These are phyloP conservation scores for Prunus yedoensis DNA, from an alignment of 331 rosid genomes.

Conservation along the genomic window DNA sequence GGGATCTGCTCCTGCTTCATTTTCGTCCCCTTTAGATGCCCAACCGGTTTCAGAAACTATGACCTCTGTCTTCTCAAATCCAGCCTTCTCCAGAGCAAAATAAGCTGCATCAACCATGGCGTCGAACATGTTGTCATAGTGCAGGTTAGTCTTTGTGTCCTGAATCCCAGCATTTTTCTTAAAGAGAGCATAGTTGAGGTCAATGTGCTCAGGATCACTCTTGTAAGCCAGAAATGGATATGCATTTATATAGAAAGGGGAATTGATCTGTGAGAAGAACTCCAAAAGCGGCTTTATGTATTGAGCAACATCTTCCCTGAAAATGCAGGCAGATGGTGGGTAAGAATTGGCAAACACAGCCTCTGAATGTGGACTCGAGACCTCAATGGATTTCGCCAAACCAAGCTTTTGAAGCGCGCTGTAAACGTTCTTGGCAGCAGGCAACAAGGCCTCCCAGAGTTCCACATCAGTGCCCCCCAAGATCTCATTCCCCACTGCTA, in stretches of 20 bases:
- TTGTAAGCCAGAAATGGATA: slow-evolving; percentile 94
- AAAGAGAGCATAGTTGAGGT: slow-evolving; percentile 75
- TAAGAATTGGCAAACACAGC: slow-evolving; percentile 80
- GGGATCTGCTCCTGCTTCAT: slow-evolving; percentile 64
- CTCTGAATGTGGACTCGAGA: slow-evolving; percentile 88
- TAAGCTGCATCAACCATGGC: slow-evolving; percentile 87
- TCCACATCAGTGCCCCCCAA: slow-evolving; percentile 51
- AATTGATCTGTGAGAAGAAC: slow-evolving; percentile 64
- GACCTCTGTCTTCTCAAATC: slow-evolving; percentile 66
- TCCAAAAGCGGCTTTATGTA: slow-evolving; percentile 75
- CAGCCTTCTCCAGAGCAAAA: slow-evolving; percentile 75
- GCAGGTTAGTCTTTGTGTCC: slow-evolving; percentile 75
- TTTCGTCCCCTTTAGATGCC: slow-evolving; percentile 75
- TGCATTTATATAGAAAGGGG: slow-evolving; percentile 89
- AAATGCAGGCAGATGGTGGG: slow-evolving; percentile 85
- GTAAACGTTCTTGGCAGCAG: slow-evolving; percentile 71
- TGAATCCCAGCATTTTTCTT: slow-evolving; percentile 54
- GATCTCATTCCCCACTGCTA: slow-evolving; percentile 82
- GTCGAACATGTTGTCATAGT: slow-evolving; percentile 81
- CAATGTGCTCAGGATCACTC: slow-evolving; percentile 75
- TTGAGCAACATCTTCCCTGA: slow-evolving; percentile 56
- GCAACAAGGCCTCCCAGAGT: slow-evolving; percentile 67
- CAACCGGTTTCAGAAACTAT: slow-evolving; percentile 92
- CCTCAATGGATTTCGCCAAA: slow-evolving; percentile 53
- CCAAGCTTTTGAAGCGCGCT: slow-evolving; percentile 51